Conservation (phyloP, 1,139 yeast species). For the Pichia sp. region DNA sequence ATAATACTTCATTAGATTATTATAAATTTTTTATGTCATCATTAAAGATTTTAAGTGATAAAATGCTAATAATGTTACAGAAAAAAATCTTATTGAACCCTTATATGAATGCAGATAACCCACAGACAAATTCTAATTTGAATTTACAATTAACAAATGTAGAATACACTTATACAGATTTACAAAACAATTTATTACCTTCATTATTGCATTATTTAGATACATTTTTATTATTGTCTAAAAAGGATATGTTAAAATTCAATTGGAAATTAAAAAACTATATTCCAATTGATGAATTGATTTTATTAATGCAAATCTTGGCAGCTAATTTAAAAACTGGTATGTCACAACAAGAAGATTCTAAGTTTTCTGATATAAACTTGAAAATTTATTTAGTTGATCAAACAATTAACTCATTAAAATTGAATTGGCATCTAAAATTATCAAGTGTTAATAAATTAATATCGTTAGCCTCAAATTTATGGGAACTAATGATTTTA, state of each 20-base stretch:
- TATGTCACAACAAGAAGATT: constrained; percentile 11
- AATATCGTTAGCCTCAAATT: constrained; percentile 17
- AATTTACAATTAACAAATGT: constrained; percentile 29
- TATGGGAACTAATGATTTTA: constrained; percentile 23
- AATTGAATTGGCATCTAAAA: constrained; percentile 22
- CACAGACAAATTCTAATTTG: constrained; percentile 35
- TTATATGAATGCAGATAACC: constrained; percentile 22
- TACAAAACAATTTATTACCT: constrained; percentile 49
- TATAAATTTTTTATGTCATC: constrained; percentile 44
- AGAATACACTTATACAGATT: constrained; percentile 42
- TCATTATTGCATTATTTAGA: constrained; percentile 52
- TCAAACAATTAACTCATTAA: constrained; percentile 17
- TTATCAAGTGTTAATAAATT: constrained; percentile 21
- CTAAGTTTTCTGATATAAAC: constrained; percentile 16
- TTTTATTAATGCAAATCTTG: constrained; percentile 45
- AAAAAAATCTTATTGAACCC: constrained; percentile 39
- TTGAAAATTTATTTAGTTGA: constrained; percentile 22
- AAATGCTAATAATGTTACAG: constrained; percentile 50
- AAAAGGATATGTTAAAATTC: constrained; percentile 30
- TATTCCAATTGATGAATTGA: constrained; percentile 55
- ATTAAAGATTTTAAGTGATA: constrained; percentile 47
- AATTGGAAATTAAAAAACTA: constrained; percentile 58
- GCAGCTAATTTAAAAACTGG: constrained; percentile 46
- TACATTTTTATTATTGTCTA: constrained; percentile 44
- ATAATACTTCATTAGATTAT: constrained; percentile 22